phyloP scores from a whole-genome alignment of 208 protist genomes.

The Trypanosoma mega region DNA sequence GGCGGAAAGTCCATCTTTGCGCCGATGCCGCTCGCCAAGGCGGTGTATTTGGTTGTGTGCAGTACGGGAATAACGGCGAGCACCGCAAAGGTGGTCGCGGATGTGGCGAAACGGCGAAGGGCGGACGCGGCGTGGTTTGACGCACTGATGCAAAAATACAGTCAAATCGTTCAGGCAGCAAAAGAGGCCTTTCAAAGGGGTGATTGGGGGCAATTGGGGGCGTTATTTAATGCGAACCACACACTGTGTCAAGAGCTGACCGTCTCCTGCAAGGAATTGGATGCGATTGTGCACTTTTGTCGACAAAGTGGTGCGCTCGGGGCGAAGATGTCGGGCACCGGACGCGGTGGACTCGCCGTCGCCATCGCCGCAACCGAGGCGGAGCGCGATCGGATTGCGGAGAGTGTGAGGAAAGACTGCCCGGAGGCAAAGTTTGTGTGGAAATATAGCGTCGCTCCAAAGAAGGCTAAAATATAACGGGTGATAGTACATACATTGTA shows the following conservation, averaged over 20 bases:
- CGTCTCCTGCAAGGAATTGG: slow-evolving; percentile 67
- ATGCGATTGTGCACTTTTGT: slow-evolving; percentile 57
- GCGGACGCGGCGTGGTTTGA: slow-evolving; percentile 43
- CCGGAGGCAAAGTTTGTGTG: slow-evolving; percentile 66
- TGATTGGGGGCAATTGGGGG: slow-evolving; percentile 36
- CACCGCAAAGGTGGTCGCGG: slow-evolving; percentile 63
- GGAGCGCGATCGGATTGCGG: slow-evolving; percentile 43
- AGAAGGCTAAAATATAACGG: background rate
- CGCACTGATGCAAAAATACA: slow-evolving; percentile 43
- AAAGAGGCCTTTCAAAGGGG: slow-evolving; percentile 43
- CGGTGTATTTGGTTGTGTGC: slow-evolving; percentile 76
- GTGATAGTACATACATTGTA: background rate
- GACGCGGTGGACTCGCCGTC: slow-evolving; percentile 75
- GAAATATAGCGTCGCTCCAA: slow-evolving; percentile 56
- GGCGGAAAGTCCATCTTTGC: slow-evolving; percentile 38
- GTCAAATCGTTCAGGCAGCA: slow-evolving; percentile 33
- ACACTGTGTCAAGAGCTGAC: slow-evolving; percentile 56
- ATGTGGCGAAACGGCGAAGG: slow-evolving; percentile 53
- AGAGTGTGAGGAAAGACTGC: slow-evolving; percentile 39
- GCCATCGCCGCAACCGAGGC: slow-evolving; percentile 34
- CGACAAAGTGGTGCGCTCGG: slow-evolving; percentile 53
- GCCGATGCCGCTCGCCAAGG: slow-evolving; percentile 26
- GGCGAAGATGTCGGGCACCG: slow-evolving; percentile 82
- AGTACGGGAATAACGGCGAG: slow-evolving; percentile 83
- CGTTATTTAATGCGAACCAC: slow-evolving; percentile 72